Conservation (phyloP, 2,329 filamentous ascomycete species). For the Chrysoporthe deuterocubensis region DNA sequence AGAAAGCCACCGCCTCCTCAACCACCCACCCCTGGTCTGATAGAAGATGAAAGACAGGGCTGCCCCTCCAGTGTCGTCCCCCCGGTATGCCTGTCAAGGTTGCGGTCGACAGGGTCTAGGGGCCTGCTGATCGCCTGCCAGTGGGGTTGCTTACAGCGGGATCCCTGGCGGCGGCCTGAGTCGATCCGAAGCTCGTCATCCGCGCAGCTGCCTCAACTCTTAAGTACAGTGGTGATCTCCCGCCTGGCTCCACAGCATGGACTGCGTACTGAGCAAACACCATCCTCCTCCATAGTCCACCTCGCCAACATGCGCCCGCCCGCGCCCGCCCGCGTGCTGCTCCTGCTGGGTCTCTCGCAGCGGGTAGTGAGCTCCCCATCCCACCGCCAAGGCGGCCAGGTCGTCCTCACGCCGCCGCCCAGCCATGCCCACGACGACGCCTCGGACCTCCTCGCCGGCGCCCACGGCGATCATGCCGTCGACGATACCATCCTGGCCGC, state of each 20-base stretch:
- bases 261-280: not conserved
- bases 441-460: not conserved
- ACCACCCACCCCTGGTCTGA: too few relatives aligned
- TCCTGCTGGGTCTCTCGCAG: constrained; percentile 20
- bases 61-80: too few relatives aligned
- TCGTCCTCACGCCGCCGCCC: constrained; percentile 14
- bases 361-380: constrained; percentile 16
- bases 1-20: too few relatives aligned
- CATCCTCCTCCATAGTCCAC: too few relatives aligned
- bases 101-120: not conserved
- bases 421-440: not conserved
- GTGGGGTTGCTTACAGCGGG: not conserved
- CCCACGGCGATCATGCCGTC: not conserved
- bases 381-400: constrained; percentile 14
- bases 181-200: constrained; percentile 1
- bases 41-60: too few relatives aligned
- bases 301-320: constrained; percentile 19
- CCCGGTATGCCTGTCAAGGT: too few relatives aligned
- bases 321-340: constrained; percentile 8
- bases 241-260: not conserved
- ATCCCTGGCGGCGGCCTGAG: not conserved
- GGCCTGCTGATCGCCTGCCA: not conserved
- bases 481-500: constrained; percentile 23
- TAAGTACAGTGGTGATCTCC: not conserved
- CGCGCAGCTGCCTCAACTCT: not conserved